Evolutionary conservation across 2,329 filamentous ascomycete genomes (phyloP).

Genomic region (Fusarium algeriense): DNA sequence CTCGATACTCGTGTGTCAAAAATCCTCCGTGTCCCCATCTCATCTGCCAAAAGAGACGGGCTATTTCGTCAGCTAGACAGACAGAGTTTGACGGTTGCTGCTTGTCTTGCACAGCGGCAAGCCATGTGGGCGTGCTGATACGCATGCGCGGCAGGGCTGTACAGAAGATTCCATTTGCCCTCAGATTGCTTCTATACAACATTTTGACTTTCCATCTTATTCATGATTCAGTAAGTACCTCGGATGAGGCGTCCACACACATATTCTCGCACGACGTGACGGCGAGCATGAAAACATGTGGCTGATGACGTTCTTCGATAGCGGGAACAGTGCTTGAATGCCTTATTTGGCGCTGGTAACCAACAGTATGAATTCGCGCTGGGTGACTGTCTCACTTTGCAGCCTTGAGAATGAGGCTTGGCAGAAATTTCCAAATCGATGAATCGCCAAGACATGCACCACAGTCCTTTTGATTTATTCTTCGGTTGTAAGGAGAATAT

Average conservation of each 20-base stretch:
- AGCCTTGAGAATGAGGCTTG: background rate
- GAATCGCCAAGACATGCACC: conserved; percentile 8
- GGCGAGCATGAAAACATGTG: conserved; percentile 12
- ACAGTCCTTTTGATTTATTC: background rate
- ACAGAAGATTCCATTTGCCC: conserved; percentile 10
- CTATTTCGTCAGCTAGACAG: background rate
- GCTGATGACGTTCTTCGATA: conserved; percentile 23
- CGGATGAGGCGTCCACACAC: conserved; percentile 10
- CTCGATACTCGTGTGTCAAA: conserved; percentile 26
- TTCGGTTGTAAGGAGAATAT: conserved; percentile 21
- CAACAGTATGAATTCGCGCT: background rate
- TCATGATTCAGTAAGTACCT: conserved; percentile 12
- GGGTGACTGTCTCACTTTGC: conserved; percentile 8
- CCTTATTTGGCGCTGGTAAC: background rate
- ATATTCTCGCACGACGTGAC: conserved; percentile 1
- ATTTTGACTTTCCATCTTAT: conserved; percentile 8
- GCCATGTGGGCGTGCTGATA: conserved; percentile 31
- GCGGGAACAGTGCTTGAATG: background rate
- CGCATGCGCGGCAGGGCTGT: conserved; percentile 22
- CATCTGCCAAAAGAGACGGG: background rate
- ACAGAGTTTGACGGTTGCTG: conserved; percentile 16
- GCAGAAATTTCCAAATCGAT: background rate
- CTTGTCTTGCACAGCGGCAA: conserved; percentile 16
- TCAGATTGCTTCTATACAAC: conserved; percentile 13
- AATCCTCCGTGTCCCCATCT: background rate